phyloP scores from a whole-genome alignment of 306 rosid species.

The Prunus mongolica region DNA sequence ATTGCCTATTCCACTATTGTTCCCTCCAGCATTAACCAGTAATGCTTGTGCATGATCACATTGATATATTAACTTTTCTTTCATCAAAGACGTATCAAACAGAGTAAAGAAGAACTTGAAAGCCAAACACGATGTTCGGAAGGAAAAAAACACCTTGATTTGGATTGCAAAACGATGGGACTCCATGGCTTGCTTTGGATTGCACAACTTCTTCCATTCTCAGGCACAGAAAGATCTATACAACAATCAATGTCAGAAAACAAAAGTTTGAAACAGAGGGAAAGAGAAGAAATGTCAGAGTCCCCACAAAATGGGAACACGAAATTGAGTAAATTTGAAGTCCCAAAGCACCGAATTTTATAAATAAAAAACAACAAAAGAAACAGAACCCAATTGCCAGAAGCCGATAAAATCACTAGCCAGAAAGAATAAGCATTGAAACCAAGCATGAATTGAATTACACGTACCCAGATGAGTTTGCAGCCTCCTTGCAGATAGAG shows the following conservation, averaged over 20 bases:
- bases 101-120: not conserved
- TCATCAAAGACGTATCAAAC: not conserved
- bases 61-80: not conserved
- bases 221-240: conserved; percentile 36
- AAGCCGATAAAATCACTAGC: not conserved
- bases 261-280: not conserved
- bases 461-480: conserved; percentile 48
- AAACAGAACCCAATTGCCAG: conserved; percentile 1
- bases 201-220: conserved; percentile 39
- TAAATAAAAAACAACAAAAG: not conserved
- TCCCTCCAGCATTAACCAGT: not conserved
- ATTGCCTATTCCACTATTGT: not conserved
- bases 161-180: conserved; percentile 25
- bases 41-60: not conserved
- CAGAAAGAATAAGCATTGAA: not conserved
- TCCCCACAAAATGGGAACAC: not conserved
- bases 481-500: conserved; percentile 27
- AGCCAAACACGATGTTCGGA: conserved; percentile 1
- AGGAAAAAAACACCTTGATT: conserved; percentile 39
- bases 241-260: not conserved
- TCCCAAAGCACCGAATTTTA: not conserved
- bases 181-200: conserved; percentile 37
- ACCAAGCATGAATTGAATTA: not conserved
- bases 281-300: not conserved
- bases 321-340: not conserved